A percentile compares a stretch with the other conserved stretches of the same genome.
Evolutionary conservation across 352 stramenopile genomes (phyloP).

Genomic region (Globisporangium recalcitrans): DNA sequence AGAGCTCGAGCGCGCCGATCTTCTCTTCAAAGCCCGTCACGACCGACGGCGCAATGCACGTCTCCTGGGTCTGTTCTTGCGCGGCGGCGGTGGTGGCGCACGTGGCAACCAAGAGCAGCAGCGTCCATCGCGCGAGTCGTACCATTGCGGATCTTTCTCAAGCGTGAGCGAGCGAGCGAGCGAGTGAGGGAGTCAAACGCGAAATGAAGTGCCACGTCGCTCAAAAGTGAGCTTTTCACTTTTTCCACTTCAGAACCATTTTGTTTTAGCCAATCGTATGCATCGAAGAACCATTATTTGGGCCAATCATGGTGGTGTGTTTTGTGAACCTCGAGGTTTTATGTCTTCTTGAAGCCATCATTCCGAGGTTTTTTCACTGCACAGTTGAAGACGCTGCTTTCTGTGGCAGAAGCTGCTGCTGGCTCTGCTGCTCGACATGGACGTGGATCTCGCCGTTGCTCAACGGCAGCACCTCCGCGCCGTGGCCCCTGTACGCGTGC

Average conservation of each 20-base stretch:
- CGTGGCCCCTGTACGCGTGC: conserved; percentile 22
- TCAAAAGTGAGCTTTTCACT: neutral
- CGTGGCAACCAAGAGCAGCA: conserved; percentile 29
- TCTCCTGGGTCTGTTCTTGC: conserved; percentile 14
- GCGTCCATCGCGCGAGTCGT: conserved; percentile 30
- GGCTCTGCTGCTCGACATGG: conserved; percentile 36
- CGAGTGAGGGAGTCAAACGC: neutral
- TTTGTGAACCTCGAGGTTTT: neutral
- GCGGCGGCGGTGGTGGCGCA: conserved; percentile 28
- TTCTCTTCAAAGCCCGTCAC: conserved; percentile 41
- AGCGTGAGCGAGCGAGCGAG: neutral
- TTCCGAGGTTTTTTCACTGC: neutral
- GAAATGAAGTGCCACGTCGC: conserved; percentile 1
- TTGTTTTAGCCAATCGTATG: too few relatives aligned
- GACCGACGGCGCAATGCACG: conserved; percentile 32
- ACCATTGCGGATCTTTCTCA: conserved; percentile 22
- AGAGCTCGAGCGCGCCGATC: conserved; percentile 33
- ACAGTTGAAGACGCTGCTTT: conserved; percentile 1
- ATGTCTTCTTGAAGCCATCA: neutral
- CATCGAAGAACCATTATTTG: too few relatives aligned
- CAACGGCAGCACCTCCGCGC: conserved; percentile 49
- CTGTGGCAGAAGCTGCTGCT: conserved; percentile 19
- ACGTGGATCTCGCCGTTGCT: conserved; percentile 66
- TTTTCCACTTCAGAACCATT: too few relatives aligned
- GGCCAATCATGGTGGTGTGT: neutral